Evolutionary conservation across 2,329 filamentous ascomycete species (phyloP).

Genomic region (Sporothrix inflata): DNA sequence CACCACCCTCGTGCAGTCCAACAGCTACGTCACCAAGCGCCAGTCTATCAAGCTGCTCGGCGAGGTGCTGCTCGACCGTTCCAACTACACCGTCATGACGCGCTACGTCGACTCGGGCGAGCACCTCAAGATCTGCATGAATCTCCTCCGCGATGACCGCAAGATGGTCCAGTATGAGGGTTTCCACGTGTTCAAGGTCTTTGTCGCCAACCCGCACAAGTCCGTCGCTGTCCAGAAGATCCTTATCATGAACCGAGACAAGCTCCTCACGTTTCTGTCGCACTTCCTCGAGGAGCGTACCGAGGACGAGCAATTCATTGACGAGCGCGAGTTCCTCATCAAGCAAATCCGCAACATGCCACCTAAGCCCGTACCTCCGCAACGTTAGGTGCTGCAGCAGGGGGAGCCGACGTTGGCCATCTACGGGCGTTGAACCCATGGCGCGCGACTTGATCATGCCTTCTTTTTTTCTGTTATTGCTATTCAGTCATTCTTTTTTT

Average conservation of each 20-base stretch:
- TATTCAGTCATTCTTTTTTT: conserved; percentile 5
- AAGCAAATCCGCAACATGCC: conserved; percentile 83
- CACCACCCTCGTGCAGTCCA: conserved; percentile 81
- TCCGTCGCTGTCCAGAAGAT: conserved; percentile 95
- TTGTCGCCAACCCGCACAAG: conserved; percentile 98
- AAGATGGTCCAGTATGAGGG: conserved; percentile 99
- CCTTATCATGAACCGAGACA: conserved; percentile 92
- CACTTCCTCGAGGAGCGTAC: conserved; percentile 93
- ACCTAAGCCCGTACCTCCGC: conserved; percentile 55
- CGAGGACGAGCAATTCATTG: conserved; percentile 97
- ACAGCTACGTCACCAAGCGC: conserved; percentile 95
- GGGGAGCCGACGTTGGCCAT: neutral
- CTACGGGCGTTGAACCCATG: neutral
- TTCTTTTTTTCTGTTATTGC: neutral
- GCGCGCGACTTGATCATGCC: neutral
- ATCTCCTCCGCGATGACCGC: conserved; percentile 88
- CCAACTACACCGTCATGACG: conserved; percentile 98
- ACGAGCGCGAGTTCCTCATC: conserved; percentile 95
- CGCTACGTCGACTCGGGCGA: conserved; percentile 93
- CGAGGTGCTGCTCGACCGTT: conserved; percentile 89
- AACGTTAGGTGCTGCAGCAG: conserved; percentile 38
- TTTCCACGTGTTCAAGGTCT: conserved; percentile 99
- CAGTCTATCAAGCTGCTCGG: conserved; percentile 97
- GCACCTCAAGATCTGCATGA: conserved; percentile 98
- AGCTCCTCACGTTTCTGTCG: conserved; percentile 83